These are phyloP conservation scores for Neurospora sublineolata DNA, from an alignment of 495 filamentous ascomycete genomes.

Conservation along the genomic window DNA sequence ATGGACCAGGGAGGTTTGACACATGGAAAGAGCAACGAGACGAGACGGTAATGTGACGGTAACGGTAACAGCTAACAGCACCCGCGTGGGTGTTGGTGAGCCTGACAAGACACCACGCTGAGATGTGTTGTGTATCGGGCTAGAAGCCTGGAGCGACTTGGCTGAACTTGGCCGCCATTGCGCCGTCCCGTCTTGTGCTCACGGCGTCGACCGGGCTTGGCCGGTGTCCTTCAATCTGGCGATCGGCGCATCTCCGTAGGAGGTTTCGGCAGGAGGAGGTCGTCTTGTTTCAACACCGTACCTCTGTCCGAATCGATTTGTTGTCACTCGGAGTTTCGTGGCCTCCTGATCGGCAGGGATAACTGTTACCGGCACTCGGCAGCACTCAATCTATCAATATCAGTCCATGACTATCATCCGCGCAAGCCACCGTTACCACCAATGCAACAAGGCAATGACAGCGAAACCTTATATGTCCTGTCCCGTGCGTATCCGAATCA, in stretches of 20 bases:
- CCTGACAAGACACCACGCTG: not conserved
- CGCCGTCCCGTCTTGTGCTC: not conserved
- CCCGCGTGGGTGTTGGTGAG: not conserved
- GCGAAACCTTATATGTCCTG: not conserved
- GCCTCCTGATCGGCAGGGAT: not conserved
- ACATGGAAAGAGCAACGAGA: not conserved
- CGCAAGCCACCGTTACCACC: not conserved
- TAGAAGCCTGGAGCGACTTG: not conserved
- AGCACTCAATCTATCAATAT: not conserved
- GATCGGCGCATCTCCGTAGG: not conserved
- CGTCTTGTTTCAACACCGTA: not conserved
- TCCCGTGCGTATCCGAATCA: not conserved
- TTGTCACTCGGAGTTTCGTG: not conserved
- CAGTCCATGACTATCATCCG: not conserved
- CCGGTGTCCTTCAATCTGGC: not conserved
- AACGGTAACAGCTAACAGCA: not conserved
- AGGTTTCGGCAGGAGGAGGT: not conserved
- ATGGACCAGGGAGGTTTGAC: not conserved
- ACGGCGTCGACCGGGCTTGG: not conserved
- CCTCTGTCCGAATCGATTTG: not conserved
- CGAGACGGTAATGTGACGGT: not conserved
- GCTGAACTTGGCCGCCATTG: not conserved
- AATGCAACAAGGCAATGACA: not conserved
- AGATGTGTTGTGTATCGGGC: not conserved
- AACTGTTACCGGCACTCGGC: not conserved